Base-by-base conservation (phyloP, 2,329 filamentous ascomycete genomes). In the Curvularia spicifera region DNA sequence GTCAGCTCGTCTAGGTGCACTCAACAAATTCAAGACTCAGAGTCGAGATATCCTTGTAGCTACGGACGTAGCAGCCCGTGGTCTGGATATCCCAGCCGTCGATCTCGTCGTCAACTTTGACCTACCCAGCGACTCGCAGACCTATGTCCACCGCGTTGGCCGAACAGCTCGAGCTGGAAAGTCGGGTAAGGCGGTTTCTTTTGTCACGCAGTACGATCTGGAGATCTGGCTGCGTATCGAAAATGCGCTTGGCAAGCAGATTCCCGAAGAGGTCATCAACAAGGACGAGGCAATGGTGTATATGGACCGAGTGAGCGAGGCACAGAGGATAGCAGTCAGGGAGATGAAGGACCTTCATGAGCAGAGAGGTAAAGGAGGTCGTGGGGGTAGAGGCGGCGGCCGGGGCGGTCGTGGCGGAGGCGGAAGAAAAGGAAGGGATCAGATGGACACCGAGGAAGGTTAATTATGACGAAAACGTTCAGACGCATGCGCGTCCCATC, bases 51-150 rank as follows among this genome's bases (percentile, higher is more conserved):
- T 99, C 39, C 85, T 99, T 4, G 90, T 97, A 3, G 93, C 93
- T 10, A 97, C 93, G 0, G 93, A 97, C 75, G 91, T 97, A n/a
- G 93, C 93, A 1, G 91, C 93, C 0, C 88, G 93, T 74, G 94
- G 93, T 83, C 83, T 97, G 6, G 93, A 97, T 81, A 96, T 97
- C 46, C 93, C 93, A 12, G 89, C 87, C n/a, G 93, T 97, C 12
- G 92, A 96, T 65, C 80, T 94, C 0, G 91, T 97, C 2, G 76
- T 97, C 65, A 97, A 97, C 78, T 91, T 89, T 65, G 93, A 97
- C 70, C 79, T 97, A 2, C 91, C 93, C 0, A 85, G 87, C 28
- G 91, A 96, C 77, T 91, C 87, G 68, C 96, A 96, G 78, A 97
- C 93, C 0, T 96, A 96, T 69, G 90, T 97, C 31, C 93, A 97